These are phyloP conservation scores for Phycomyces nitens DNA, from an alignment of 192 early-diverging fungal species.

Conservation along the genomic window DNA sequence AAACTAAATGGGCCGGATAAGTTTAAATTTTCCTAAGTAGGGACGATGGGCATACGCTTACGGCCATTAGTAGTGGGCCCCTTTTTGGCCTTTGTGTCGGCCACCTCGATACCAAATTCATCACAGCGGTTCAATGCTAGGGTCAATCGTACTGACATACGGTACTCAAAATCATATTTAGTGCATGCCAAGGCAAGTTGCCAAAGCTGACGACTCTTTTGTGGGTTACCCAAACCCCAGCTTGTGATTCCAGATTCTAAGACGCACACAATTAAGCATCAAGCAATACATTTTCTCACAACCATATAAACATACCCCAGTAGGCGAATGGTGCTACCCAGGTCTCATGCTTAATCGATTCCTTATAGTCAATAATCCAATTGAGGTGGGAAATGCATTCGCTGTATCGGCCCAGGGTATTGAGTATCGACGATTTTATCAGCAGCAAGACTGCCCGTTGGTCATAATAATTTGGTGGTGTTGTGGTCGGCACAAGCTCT, in stretches of 20 bases:
- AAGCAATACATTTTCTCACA: background rate
- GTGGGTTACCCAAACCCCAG: conserved; percentile 39
- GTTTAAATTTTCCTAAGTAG: background rate
- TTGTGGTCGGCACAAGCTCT: conserved; percentile 28
- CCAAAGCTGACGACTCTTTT: conserved; percentile 42
- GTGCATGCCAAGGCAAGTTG: conserved; percentile 42
- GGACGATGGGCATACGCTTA: conserved; percentile 22
- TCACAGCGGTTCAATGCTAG: conserved; percentile 34
- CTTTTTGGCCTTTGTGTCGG: conserved; percentile 18
- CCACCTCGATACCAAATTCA: conserved; percentile 21
- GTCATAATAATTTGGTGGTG: conserved; percentile 39
- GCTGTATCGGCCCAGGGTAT: conserved; percentile 38
- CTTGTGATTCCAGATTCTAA: conserved; percentile 48
- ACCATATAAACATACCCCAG: conserved; percentile 29
- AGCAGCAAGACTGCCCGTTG: conserved; percentile 41
- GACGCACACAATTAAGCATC: background rate
- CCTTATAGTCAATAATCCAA: conserved; percentile 49
- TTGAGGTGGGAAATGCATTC: conserved; percentile 41
- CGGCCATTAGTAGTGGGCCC: conserved; percentile 24
- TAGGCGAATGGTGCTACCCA: conserved; percentile 55
- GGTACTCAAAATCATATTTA: conserved; percentile 54
- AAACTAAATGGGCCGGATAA: no score
- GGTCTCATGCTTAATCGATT: conserved; percentile 39
- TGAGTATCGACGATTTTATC: conserved; percentile 48
- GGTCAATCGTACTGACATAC: conserved; percentile 31